Evolutionary conservation across 2,329 filamentous ascomycete genomes (phyloP), one percentile per base, ranked within the genome.

Genomic region (Colletotrichum shisoi): DNA sequence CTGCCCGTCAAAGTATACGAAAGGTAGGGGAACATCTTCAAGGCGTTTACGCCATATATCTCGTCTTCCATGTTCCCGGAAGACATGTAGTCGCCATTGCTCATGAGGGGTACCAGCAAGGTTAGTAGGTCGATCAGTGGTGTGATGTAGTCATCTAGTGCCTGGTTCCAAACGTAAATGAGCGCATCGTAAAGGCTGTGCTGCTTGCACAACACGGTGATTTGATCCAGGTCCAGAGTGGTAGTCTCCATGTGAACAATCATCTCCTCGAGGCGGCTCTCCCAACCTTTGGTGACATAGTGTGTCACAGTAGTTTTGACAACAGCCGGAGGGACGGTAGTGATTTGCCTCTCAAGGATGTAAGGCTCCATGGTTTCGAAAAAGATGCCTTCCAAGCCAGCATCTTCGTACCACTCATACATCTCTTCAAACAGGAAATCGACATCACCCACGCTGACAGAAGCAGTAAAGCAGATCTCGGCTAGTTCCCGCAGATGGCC

Each of bases 91-190:
- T 87, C 83, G 12, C 84, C 84, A 62, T 84, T 82, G 69, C 84
- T 84, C 77, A 85, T 84, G n/a, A 86, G 77, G 34, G 82, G 87
- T 71, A 85, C 79, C 39, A 91, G 76, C n/a, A 97, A 82, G 15
- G 86, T 81, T 56, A 96, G 81, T 2, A 99, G 85, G 69, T 97
- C 93, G 71, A 93, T 90, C 63, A 98, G 82, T 1, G 95, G 94
- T 1, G 94, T 96, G 69, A 97, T 89, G 73, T 96, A 97, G 77
- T 99, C 96, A 69, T 84, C 82, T 34, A 99, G 82, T 3, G 93
- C 93, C 76, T 92, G 90, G 68, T 96, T 98, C 95, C 95, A 99
- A 62, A 99, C 91, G 76, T 98, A 97, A 49, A 96, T 93, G 63
- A 97, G 86, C 2, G 95, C 96, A 78, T 99, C 96, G 74, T 97